phyloP scores from a whole-genome alignment of 1,284 basidiomycete species.

The Lignosus rhinocerotis region DNA sequence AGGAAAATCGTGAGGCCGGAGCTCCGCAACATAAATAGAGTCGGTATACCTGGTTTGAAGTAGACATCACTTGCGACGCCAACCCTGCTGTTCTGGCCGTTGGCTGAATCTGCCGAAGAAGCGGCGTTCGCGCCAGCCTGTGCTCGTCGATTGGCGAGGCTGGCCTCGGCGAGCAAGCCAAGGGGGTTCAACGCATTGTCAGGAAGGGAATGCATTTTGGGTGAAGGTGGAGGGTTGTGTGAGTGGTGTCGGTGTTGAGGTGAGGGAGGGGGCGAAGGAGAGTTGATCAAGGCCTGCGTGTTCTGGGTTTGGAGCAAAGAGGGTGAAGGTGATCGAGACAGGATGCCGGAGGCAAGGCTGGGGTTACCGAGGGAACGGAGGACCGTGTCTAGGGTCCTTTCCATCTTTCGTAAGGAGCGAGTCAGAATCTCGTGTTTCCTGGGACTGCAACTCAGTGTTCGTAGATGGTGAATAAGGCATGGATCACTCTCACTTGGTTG shows the following conservation, averaged over 20 bases:
- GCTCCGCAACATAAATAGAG: constrained; percentile 15
- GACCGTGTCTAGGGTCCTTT: constrained; percentile 87
- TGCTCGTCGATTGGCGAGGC: constrained; percentile 79
- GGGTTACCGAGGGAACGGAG: constrained; percentile 83
- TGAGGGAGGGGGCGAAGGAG: constrained; percentile 54
- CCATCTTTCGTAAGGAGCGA: constrained; percentile 90
- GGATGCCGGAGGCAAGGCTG: constrained; percentile 73
- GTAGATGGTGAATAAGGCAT: constrained; percentile 5
- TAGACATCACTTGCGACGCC: constrained; percentile 91
- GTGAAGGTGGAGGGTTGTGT: constrained; percentile 49
- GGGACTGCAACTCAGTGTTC: constrained; percentile 37
- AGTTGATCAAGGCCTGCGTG: constrained; percentile 62
- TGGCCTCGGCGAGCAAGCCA: constrained; percentile 89
- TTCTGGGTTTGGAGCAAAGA: constrained; percentile 46
- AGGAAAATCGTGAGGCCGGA: constrained; percentile 10
- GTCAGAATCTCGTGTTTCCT: constrained; percentile 89
- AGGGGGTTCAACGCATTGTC: constrained; percentile 91
- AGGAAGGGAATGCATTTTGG: constrained; percentile 84
- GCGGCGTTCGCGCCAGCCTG: constrained; percentile 32
- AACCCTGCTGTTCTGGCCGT: constrained; percentile 38
- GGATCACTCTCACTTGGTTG: constrained; percentile 65
- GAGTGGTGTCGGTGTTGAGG: constrained; percentile 28
- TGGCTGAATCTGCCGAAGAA: constrained; percentile 15
- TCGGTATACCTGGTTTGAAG: constrained; percentile 81
- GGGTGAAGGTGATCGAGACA: constrained; percentile 81